Percentiles rank a stretch among this genome's conserved stretches.
Conservation (phyloP, 495 filamentous ascomycete species). For the Pyronema domesticum region DNA sequence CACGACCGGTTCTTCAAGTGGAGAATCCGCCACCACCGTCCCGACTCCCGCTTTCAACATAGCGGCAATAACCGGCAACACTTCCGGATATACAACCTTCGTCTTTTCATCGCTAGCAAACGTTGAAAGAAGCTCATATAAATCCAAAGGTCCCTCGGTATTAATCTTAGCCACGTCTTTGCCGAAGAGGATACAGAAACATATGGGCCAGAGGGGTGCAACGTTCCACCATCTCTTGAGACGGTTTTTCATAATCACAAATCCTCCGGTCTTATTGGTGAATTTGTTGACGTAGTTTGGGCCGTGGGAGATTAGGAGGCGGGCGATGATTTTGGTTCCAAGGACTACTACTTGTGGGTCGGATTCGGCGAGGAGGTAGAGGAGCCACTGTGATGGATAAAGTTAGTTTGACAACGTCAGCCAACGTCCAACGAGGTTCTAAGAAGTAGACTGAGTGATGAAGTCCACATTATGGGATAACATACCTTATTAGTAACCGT, state of each 20-base stretch:
- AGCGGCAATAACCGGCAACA: constrained; percentile 59
- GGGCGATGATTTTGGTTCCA: constrained; percentile 68
- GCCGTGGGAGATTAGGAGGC: constrained; percentile 68
- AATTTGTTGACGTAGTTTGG: constrained; percentile 68
- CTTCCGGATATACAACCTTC: constrained; percentile 56
- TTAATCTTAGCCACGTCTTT: constrained; percentile 58
- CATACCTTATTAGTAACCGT: constrained; percentile 90
- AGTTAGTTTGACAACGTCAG: background rate
- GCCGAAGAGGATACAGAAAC: constrained; percentile 78
- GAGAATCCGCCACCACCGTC: constrained; percentile 41
- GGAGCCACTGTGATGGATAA: constrained; percentile 50
- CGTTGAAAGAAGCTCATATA: constrained; percentile 50
- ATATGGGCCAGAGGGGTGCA: constrained; percentile 68
- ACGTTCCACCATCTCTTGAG: constrained; percentile 82
- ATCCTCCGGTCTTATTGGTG: constrained; percentile 65
- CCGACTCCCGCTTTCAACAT: constrained; percentile 63
- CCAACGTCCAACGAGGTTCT: too few species aligned
- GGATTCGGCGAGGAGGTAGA: constrained; percentile 79
- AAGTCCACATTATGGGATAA: too few species aligned
- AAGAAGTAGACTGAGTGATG: too few species aligned
- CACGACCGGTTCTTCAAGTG: constrained; percentile 28
- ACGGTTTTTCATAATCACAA: constrained; percentile 60
- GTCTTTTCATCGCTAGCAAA: constrained; percentile 37
- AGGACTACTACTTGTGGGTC: constrained; percentile 66
- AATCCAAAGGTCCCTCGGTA: constrained; percentile 53